Conservation (phyloP, 768 basidiomycete species). For the Calocera cornea region DNA sequence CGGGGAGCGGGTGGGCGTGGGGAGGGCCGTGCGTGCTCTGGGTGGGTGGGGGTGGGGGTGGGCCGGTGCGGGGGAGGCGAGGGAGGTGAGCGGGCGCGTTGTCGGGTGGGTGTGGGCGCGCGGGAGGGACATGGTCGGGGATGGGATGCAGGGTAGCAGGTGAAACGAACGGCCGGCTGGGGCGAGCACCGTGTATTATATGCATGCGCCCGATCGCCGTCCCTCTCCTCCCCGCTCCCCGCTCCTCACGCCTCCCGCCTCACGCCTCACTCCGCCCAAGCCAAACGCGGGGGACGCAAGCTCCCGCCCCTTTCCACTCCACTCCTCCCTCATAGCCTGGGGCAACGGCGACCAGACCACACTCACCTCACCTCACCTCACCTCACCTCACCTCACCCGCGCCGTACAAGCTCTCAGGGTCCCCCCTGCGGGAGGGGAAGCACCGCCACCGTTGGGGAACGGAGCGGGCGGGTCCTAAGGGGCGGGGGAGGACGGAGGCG, state of each 20-base stretch:
- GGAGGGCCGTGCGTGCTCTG: not conserved
- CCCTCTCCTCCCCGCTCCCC: not conserved
- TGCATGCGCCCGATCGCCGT: not conserved
- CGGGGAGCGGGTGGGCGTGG: not conserved
- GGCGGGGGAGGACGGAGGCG: not conserved
- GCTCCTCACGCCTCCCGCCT: not conserved
- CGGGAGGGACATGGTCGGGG: not conserved
- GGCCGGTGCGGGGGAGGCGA: not conserved
- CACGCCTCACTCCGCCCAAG: no score
- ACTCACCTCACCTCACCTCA: no score
- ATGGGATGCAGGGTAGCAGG: not conserved
- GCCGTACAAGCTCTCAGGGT: not conserved
- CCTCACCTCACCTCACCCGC: no score
- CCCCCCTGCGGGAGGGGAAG: no score
- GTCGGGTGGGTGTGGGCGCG: slow-evolving; percentile 2
- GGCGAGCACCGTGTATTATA: not conserved
- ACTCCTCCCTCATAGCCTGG: not conserved
- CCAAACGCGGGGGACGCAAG: no score
- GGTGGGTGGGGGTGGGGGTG: not conserved
- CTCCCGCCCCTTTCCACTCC: not conserved
- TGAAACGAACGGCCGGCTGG: no score
- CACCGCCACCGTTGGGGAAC: slow-evolving; percentile 5
- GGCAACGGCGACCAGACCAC: no score
- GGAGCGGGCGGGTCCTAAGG: not conserved
- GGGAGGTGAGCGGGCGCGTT: not conserved